Base-by-base conservation (phyloP, 768 basidiomycete species). In the Hirschioporus abietinus region DNA sequence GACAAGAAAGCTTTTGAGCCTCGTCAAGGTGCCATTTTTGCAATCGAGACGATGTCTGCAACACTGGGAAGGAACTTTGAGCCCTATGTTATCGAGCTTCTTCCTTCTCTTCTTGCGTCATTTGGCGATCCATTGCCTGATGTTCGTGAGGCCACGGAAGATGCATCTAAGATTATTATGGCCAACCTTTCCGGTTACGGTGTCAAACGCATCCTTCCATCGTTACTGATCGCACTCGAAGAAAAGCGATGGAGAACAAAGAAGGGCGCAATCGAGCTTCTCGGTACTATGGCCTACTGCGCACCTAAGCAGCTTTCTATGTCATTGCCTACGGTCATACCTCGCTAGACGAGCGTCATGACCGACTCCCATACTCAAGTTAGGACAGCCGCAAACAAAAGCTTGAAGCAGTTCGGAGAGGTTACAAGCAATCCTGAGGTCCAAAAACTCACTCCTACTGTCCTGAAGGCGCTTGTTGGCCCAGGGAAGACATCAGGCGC, bases 171-270 rank as follows among this genome's bases (percentile, higher is more conserved):
- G 62, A 88, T 95, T 35, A 95, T 99, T 79, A 99, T 99, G 97
- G 90, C 88, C 0, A 92, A 92, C 69, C 83, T 99, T 75, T 96
- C 94, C 18, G 95, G 90, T 0, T 95, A 98, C 74, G 96, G 95
- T 36, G 91, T 99, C 74, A 99, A 99, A 78, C 86, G 95, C 60
- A 95, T 99, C 67, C 78, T 99, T 18, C 96, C 97, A 0, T 90
- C 91, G 1, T 76, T 99, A 24, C 82, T 99, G 10, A 89, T 89
- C 52, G 96, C 95, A 25, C 79, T 99, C 64, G 96, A 99, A 70
- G 97, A 99, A 76, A 98, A 96, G 74, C 96, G 98, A 73, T 99
- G 97, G 97, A 84, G 97, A 18, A 93, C 95, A 0, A 99, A 99
- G 80, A 93, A 93, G 76, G 97, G 96, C 1, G 96, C 96, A 7